Conservation (phyloP, 495 filamentous ascomycete species). For the Talaromyces wortmannii region DNA sequence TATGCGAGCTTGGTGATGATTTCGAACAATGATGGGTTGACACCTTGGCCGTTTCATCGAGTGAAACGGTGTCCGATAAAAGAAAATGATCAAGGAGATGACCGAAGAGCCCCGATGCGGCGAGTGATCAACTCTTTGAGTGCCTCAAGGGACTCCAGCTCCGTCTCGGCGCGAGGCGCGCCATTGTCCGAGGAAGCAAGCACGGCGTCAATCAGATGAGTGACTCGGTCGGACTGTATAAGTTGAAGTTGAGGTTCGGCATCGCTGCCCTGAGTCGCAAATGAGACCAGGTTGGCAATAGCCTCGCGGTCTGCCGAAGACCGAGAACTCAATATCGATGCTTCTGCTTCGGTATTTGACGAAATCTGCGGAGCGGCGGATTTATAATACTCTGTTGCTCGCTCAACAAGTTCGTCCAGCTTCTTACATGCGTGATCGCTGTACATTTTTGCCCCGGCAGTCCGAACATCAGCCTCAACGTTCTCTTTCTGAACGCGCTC, state of each 20-base stretch:
- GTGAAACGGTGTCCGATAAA: too few species aligned
- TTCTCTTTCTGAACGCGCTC: slow-evolving; percentile 27
- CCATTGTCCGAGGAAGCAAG: slow-evolving; percentile 14
- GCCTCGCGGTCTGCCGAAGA: slow-evolving; percentile 22
- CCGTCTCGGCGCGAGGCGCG: slow-evolving; percentile 14
- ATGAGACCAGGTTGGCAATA: slow-evolving; percentile 18
- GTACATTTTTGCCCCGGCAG: slow-evolving; percentile 13
- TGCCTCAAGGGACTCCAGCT: slow-evolving; percentile 17
- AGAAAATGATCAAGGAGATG: too few species aligned
- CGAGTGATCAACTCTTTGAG: slow-evolving; percentile 21
- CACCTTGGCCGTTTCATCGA: too few species aligned
- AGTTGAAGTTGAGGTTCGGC: neutral
- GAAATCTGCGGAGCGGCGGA: neutral
- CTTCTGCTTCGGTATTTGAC: slow-evolving; percentile 10
- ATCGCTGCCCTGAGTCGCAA: slow-evolving; percentile 13
- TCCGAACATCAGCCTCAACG: slow-evolving; percentile 8
- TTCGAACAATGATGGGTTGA: too few species aligned
- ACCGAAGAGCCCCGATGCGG: slow-evolving; percentile 11
- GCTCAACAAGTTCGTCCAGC: slow-evolving; percentile 14
- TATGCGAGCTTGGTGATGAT: too few species aligned
- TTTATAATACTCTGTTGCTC: slow-evolving; percentile 15
- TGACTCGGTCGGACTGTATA: slow-evolving; percentile 11
- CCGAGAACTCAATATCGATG: slow-evolving; percentile 17
- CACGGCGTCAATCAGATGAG: slow-evolving; percentile 22
- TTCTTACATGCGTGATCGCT: slow-evolving; percentile 15